Base-by-base conservation (phyloP, 306 rosid species). In the Psophocarpus tetragonolobus region DNA sequence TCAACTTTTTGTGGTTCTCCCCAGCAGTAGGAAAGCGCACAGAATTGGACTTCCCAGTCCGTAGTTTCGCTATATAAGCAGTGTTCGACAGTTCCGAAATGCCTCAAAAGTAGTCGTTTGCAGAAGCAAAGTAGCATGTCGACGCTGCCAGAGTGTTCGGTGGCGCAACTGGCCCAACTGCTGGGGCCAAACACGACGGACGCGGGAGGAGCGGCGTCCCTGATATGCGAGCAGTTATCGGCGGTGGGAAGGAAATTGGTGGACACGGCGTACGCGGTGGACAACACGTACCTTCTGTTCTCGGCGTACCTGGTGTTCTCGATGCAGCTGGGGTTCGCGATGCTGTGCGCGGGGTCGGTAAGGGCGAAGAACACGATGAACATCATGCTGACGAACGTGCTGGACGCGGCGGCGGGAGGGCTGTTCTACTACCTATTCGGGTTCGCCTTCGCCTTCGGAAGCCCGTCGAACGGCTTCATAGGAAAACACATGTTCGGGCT, bases 341-440 rank as follows among this genome's bases (percentile, higher is more conserved):
- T 94, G 98, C 95, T 92, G 80, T 94, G 98, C 41, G 98, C 97
- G 24, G 97, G 98, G 39, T 94, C 98, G n/a, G 98, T 94, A 68
- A 90, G 98, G 0, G 98, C 98, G 56, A 94, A 94, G 23, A 94
- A 94, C 93, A 94, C 98, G 83, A 94, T 94, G 98, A 94, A 94
- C 88, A 94, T 94, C 88, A 94, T 94, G 98, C 96, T 94, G 68
- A 94, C 97, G 15, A 94, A 94, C 83, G 97, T 90, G 63, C 97
- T 94, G 18, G 97, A 94, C 82, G 97, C 98, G 11, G 97, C 98
- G 1, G 73, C 97, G 23, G 97, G 98, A 0, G 97, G 97, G 0
- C 80, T 94, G 70, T 94, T 92, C 78, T 94, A 94, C 85, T 94
- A 92, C 79, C 93, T 94, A 44, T 94, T 94, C 26, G 98, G 98